Evolutionary conservation across 106 monocot genomes (phyloP), one percentile per base, ranked within the genome.

Genomic region (Dendrobium officinale): DNA sequence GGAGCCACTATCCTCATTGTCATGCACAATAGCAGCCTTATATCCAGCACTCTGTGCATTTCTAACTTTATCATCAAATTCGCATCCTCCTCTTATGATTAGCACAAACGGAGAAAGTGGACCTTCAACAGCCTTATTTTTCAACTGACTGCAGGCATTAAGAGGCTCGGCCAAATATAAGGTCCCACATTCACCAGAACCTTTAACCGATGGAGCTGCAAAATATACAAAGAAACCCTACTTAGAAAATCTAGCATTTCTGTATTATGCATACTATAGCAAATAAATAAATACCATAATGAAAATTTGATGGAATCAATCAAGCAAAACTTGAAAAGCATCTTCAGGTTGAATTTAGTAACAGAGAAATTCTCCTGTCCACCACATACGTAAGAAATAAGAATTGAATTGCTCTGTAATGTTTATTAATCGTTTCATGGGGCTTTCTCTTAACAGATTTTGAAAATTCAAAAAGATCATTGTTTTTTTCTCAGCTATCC

Each of bases 11-110:
- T 91, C 84, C 81, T 90, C 90, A 84, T 97, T 84, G 67, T 97
- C 88, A 73, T 90, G 92, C 22, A 97, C 86, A 84, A 94, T 92
- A 79, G 89, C 94, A 79, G 87, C 87, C 51, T 92, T 85, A 78
- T 89, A 97, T 24, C 96, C 96, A 58, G 89, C 92, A 89, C 82
- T 68, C 67, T 97, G 94, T 45, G 96, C 96, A 78, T 43, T 88
- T 85, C 80, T 92, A 75, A 94, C 94, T 89, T 97, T 97, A 15
- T 88, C 90, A 82, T 92, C 90, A 87, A 94, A 97, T 78, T 87
- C 79, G 83, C 96, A 97, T 42, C 83, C 92, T 55, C 96, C 96
- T 85, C 96, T 89, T 77, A 90, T 81, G 78, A 92, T 90, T 81
- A 97, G 80, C 55, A 76, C 90, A 85, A 94, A 97, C 75, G 87